Conservation (phyloP, 2,329 filamentous ascomycete species). For the Juglanconis juglandina region DNA sequence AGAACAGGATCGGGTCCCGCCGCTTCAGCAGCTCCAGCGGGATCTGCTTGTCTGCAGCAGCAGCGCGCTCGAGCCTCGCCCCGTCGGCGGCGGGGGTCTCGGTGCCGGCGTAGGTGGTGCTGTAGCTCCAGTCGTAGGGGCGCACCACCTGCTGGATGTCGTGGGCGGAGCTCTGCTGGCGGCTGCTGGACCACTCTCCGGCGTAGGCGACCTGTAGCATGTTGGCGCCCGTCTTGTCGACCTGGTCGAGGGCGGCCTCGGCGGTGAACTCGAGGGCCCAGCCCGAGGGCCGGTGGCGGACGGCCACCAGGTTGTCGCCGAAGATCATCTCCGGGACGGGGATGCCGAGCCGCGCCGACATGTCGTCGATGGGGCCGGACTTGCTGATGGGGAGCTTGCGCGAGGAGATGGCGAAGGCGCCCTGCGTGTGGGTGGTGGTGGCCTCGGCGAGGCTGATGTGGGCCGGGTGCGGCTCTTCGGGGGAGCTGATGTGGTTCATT, state of each 20-base stretch:
- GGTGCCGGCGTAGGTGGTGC: conserved; percentile 79
- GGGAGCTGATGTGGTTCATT: conserved; percentile 39
- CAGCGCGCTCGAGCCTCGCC: not conserved
- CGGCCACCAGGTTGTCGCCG: conserved; percentile 80
- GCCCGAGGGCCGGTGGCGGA: conserved; percentile 69
- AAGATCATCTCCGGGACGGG: conserved; percentile 98
- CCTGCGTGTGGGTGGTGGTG: conserved; percentile 56
- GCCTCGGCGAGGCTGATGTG: conserved; percentile 48
- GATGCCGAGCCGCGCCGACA: conserved; percentile 76
- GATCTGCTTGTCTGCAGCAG: conserved; percentile 46
- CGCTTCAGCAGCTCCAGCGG: conserved; percentile 82
- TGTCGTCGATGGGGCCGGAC: conserved; percentile 80
- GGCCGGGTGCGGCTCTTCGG: conserved; percentile 54
- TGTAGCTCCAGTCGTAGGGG: conserved; percentile 98
- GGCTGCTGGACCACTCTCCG: conserved; percentile 68
- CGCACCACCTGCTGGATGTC: conserved; percentile 92
- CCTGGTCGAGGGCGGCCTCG: conserved; percentile 79
- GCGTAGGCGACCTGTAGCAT: conserved; percentile 96
- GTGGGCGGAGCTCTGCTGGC: conserved; percentile 74
- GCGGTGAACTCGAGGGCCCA: conserved; percentile 83
- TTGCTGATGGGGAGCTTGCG: conserved; percentile 95
- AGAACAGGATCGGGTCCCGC: conserved; percentile 92
- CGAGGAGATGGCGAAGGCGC: conserved; percentile 70
- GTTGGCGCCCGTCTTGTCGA: conserved; percentile 87
- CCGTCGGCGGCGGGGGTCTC: conserved; percentile 24